These are phyloP conservation scores for Panellus pusillus DNA, from an alignment of 768 basidiomycete genomes.

Conservation along the genomic window DNA sequence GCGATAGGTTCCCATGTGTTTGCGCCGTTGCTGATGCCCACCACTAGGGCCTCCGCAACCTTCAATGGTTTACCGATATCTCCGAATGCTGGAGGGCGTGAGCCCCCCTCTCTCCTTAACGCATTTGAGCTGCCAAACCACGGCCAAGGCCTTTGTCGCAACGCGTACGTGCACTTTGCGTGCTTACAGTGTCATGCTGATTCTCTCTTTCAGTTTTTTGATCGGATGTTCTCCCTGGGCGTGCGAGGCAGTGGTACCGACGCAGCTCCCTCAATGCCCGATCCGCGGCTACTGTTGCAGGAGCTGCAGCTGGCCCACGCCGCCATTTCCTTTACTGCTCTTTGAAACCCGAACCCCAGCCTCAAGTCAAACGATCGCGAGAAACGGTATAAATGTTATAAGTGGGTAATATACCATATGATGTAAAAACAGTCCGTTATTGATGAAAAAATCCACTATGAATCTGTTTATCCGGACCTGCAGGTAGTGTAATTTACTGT, in stretches of 20 bases:
- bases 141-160: slow-evolving; percentile 86
- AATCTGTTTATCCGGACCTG: slow-evolving; percentile 14
- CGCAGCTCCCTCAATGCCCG: slow-evolving; percentile 56
- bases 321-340: slow-evolving; percentile 85
- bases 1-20: slow-evolving; percentile 9
- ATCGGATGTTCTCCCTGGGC: slow-evolving; percentile 86
- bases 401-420: slow-evolving; percentile 18
- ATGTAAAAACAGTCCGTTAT: slow-evolving; percentile 17
- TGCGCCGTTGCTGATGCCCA: background rate
- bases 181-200: slow-evolving; percentile 3
- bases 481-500: slow-evolving; percentile 14
- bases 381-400: slow-evolving; percentile 28
- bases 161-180: slow-evolving; percentile 54
- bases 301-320: slow-evolving; percentile 66
- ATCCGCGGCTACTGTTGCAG: slow-evolving; percentile 63
- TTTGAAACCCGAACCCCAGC: slow-evolving; percentile 59
- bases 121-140: slow-evolving; percentile 85
- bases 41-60: slow-evolving; percentile 79
- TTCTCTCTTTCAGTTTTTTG: slow-evolving; percentile 60
- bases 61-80: slow-evolving; percentile 90
- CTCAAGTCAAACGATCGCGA: slow-evolving; percentile 47
- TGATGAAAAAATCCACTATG: slow-evolving; percentile 14
- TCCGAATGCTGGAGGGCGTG: slow-evolving; percentile 86
- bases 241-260: slow-evolving; percentile 76
- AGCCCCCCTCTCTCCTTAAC: slow-evolving; percentile 85